Conservation (phyloP, 1,284 basidiomycete genomes). For the Psilocybe mexicana region DNA sequence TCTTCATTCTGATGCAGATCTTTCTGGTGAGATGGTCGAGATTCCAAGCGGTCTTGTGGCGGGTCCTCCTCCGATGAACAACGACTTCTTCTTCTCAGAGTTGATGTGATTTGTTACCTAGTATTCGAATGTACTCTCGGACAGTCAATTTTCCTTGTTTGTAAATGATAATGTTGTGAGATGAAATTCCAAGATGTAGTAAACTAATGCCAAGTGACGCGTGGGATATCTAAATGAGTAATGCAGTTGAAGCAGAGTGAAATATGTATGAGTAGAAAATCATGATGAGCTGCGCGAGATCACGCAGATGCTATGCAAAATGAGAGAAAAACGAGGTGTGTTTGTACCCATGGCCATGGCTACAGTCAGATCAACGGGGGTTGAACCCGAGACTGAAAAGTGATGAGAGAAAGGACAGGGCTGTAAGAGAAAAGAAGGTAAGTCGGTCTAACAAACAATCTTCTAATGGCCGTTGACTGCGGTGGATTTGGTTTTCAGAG, state of each 20-base stretch:
- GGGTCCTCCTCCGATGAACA: slow-evolving; percentile 74
- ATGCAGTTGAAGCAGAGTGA: slow-evolving; percentile 32
- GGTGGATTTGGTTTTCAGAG: slow-evolving; percentile 35
- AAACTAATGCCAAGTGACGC: slow-evolving; percentile 24
- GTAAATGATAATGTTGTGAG: not conserved
- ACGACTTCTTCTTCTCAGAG: slow-evolving; percentile 87
- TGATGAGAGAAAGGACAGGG: slow-evolving; percentile 18
- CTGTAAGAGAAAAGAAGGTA: slow-evolving; percentile 7
- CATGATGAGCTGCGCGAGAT: slow-evolving; percentile 29
- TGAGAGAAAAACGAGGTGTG: slow-evolving; percentile 10
- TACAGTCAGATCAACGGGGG: slow-evolving; percentile 55
- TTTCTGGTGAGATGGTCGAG: slow-evolving; percentile 91
- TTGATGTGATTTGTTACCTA: slow-evolving; percentile 33
- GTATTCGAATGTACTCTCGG: not conserved
- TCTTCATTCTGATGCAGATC: slow-evolving; percentile 50
- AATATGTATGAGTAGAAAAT: slow-evolving; percentile 16
- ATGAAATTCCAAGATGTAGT: slow-evolving; percentile 23
- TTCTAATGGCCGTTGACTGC: slow-evolving; percentile 34
- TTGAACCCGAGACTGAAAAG: slow-evolving; percentile 60
- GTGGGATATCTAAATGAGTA: slow-evolving; percentile 30
- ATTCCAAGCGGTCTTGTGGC: slow-evolving; percentile 77
- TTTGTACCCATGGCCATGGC: slow-evolving; percentile 27
- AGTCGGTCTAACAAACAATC: not conserved
- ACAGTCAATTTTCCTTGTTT: not conserved
- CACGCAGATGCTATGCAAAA: slow-evolving; percentile 34